These are phyloP conservation scores for Scheffersomyces parashehatae DNA, from an alignment of 1,139 yeast genomes.

Conservation along the genomic window DNA sequence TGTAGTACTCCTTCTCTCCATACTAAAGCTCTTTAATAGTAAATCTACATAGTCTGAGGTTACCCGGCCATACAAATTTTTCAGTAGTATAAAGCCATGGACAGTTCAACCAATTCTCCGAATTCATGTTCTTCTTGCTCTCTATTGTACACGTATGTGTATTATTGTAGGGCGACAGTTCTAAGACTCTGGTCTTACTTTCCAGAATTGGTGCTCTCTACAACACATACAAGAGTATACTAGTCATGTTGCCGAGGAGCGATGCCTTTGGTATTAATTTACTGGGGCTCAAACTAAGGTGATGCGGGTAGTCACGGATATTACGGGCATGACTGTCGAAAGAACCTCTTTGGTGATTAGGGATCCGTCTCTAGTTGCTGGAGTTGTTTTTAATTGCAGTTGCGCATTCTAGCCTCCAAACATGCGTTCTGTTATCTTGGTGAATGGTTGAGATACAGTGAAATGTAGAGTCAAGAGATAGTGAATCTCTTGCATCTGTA, in stretches of 20 bases:
- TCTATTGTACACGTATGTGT: slow-evolving; percentile 52
- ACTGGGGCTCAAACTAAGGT: background rate
- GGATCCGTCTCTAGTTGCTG: no score
- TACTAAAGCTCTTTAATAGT: no score
- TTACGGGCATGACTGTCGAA: slow-evolving; percentile 39
- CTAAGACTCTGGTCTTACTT: slow-evolving; percentile 16
- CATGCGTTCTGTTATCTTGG: slow-evolving; percentile 15
- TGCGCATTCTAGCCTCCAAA: slow-evolving; percentile 52
- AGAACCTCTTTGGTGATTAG: background rate
- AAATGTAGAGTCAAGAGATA: no score
- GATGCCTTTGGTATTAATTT: background rate
- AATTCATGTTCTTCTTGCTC: slow-evolving; percentile 18
- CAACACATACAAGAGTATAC: slow-evolving; percentile 54
- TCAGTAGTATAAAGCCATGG: slow-evolving; percentile 6
- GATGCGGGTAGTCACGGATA: slow-evolving; percentile 43
- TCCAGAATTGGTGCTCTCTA: slow-evolving; percentile 52
- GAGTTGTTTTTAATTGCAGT: slow-evolving; percentile 21
- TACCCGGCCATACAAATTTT: slow-evolving; percentile 6
- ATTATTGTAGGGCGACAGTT: slow-evolving; percentile 55
- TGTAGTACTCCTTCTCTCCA: no score
- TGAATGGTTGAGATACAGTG: no score
- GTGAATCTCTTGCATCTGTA: no score
- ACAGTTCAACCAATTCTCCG: slow-evolving; percentile 3
- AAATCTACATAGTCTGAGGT: slow-evolving; percentile 5
- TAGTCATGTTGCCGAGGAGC: slow-evolving; percentile 20